Percentiles rank a stretch among this genome's conserved stretches.
Conservation (phyloP, 495 filamentous ascomycete species). For the Xylaria longipes region DNA sequence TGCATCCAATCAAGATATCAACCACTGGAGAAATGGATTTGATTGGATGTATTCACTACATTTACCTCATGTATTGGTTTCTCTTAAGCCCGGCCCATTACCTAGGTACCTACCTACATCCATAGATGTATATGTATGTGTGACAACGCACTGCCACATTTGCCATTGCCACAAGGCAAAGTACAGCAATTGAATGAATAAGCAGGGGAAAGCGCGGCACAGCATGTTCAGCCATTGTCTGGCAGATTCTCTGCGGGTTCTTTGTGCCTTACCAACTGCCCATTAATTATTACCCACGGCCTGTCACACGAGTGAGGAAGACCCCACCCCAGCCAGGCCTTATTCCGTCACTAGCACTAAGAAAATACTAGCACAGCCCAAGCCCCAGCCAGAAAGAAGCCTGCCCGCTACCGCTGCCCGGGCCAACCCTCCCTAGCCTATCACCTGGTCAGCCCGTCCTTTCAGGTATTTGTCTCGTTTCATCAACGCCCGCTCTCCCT, state of each 20-base stretch:
- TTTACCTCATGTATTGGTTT: too few species aligned
- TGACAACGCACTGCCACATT: not conserved
- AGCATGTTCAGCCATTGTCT: constrained; percentile 7
- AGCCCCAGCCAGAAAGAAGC: not conserved
- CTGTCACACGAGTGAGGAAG: not conserved
- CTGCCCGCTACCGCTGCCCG: not conserved
- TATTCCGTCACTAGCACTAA: constrained; percentile 1
- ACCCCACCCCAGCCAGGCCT: not conserved
- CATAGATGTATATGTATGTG: not conserved
- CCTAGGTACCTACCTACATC: too few species aligned
- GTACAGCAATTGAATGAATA: not conserved
- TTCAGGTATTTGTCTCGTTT: constrained; percentile 30
- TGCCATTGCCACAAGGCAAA: not conserved
- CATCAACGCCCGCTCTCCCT: constrained; percentile 23
- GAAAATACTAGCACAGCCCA: not conserved
- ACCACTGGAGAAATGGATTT: not conserved
- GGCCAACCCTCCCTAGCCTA: constrained; percentile 10
- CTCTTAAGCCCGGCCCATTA: too few species aligned
- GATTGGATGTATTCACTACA: not conserved
- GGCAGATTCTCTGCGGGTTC: constrained; percentile 12
- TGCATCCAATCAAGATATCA: not conserved
- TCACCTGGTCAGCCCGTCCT: constrained; percentile 22
- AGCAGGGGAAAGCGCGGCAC: constrained; percentile 5
- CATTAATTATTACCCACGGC: not conserved
- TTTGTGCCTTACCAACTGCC: not conserved